Evolutionary conservation across 257 asterid genomes (phyloP), one percentile per base, ranked within the genome.

Genomic region (Primulina huaijiensis): DNA sequence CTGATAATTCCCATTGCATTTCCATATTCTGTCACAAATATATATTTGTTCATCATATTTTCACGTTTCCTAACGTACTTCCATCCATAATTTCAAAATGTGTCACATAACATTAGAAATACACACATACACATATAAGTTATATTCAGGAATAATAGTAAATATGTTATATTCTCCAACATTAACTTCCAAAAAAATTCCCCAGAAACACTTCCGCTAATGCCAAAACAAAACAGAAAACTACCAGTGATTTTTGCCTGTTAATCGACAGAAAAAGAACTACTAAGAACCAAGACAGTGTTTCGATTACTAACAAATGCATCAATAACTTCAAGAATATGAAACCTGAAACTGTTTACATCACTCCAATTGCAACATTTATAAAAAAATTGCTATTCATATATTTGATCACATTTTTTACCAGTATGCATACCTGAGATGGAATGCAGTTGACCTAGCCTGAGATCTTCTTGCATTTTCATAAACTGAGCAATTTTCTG

Each of bases 371-470:
- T 46, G 56, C 14, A 46, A 12, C 19, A 12, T 14, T 46, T 14
- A 56, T 11, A 38, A 12, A 21, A 43, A 12, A 43, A 14, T 27
- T 46, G 4, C 19, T 40, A 40, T 9, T 40, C 12, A 3, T 46
- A 35, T n/a, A 29, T 38, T 11, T 43, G 53, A 9, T 3, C 29
- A 46, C 27, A n/a, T 21, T 68, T 31, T 43, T 37, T 55, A 16
- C 40, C n/a, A 16, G 38, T 33, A 38, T 62, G 55, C 66, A 30
- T 72, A 87, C 92, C 85, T 73, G 65, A 62, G 65, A 78, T 62
- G 75, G 75, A 74, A 60, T 74, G 72, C 53, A 63, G 80, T 62
- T 68, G 80, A 62, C 23, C 69, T 67, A 56, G 65, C 46, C 67
- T 68, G 80, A 61, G 74, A 62, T 70, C 57, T 27, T 27, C 2